These are phyloP conservation scores for Fraxinus americana DNA, from an alignment of 257 asterid species.

Conservation along the genomic window DNA sequence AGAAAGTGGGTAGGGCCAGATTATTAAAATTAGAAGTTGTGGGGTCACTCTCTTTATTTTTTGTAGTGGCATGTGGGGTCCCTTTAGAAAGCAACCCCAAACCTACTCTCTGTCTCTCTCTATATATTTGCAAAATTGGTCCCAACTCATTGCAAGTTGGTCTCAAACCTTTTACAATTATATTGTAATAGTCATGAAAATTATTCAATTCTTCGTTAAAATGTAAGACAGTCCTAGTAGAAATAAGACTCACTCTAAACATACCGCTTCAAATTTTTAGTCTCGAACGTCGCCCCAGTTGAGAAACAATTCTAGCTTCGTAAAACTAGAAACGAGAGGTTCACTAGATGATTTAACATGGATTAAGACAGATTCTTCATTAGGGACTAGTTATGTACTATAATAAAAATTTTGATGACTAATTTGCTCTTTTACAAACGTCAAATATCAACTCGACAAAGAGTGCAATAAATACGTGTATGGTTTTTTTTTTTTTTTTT, in stretches of 20 bases:
- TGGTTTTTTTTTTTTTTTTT: too few species aligned
- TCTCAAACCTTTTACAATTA: neutral
- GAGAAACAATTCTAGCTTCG: neutral
- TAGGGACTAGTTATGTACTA: neutral
- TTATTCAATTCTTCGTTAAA: neutral
- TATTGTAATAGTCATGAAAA: neutral
- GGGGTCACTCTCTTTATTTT: slow-evolving; percentile 32
- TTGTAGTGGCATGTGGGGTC: slow-evolving; percentile 31
- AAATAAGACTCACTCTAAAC: neutral
- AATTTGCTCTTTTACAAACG: neutral
- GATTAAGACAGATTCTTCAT: neutral
- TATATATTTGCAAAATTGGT: neutral
- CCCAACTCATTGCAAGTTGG: neutral
- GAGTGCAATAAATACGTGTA: neutral
- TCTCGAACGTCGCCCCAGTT: neutral
- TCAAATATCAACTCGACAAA: neutral
- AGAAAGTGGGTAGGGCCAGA: slow-evolving; percentile 29
- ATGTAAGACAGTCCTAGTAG: neutral
- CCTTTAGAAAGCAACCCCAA: slow-evolving; percentile 45
- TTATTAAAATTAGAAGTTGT: slow-evolving; percentile 30
- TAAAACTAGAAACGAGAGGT: neutral
- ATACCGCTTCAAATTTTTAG: neutral
- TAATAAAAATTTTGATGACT: neutral
- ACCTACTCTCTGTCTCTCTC: slow-evolving; percentile 34
- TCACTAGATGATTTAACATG: neutral